Evolutionary conservation across 495 filamentous ascomycete genomes (phyloP).

Genomic region (Aspergillus panamensis): DNA sequence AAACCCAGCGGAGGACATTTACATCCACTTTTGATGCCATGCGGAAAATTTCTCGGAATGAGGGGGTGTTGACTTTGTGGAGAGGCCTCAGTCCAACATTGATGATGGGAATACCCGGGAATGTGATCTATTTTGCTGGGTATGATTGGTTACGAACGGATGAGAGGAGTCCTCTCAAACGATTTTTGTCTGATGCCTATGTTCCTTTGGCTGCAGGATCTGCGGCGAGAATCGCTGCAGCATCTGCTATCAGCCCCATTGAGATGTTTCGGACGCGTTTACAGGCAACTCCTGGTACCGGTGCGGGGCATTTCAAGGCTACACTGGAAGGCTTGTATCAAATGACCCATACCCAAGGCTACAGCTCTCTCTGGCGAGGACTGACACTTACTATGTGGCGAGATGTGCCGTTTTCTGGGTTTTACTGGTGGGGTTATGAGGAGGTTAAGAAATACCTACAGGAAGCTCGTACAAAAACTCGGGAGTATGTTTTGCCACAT

Average conservation of each 20-base stretch:
- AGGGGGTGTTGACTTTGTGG: conserved; percentile 85
- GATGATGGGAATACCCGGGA: conserved; percentile 89
- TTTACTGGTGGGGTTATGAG: conserved; percentile 99
- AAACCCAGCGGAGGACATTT: conserved; percentile 76
- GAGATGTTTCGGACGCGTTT: conserved; percentile 94
- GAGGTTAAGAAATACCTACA: conserved; percentile 62
- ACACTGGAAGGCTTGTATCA: conserved; percentile 71
- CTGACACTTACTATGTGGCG: conserved; percentile 91
- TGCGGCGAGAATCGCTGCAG: conserved; percentile 73
- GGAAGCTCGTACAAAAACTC: conserved; percentile 55
- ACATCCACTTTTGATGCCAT: conserved; percentile 89
- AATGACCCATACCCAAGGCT: conserved; percentile 75
- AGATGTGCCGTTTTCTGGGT: conserved; percentile 92
- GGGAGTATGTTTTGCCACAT: conserved; percentile 24
- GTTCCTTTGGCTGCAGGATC: conserved; percentile 78
- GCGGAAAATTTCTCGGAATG: conserved; percentile 93
- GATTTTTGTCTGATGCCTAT: conserved; percentile 57
- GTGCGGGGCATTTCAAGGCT: conserved; percentile 62
- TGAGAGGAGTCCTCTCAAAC: conserved; percentile 61
- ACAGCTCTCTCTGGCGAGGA: conserved; percentile 86
- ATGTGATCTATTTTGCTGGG: conserved; percentile 98
- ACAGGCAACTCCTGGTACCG: conserved; percentile 62
- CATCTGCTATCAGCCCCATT: conserved; percentile 79
- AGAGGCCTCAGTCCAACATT: conserved; percentile 88
- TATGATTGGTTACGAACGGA: conserved; percentile 89